A percentile compares a stretch with the other conserved stretches of the same genome.
Conservation (phyloP, 495 filamentous ascomycete species). For the Penicillium crystallinum region DNA sequence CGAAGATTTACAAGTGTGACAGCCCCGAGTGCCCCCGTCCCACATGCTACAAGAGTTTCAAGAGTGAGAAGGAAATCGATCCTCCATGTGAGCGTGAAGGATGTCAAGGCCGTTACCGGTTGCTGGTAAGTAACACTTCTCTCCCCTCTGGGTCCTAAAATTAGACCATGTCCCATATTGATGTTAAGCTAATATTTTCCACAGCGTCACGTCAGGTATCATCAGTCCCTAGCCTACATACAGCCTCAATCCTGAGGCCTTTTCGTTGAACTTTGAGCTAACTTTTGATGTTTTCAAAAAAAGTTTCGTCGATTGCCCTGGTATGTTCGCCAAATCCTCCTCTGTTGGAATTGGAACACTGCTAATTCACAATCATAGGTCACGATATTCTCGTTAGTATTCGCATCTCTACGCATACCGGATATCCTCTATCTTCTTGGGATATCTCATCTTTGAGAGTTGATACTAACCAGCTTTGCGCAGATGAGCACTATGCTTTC, state of each 20-base stretch:
- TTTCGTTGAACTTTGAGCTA: not conserved
- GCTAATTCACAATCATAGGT: conserved; percentile 27
- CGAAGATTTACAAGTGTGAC: conserved; percentile 99
- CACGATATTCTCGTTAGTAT: conserved; percentile 82
- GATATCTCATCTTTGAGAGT: not conserved
- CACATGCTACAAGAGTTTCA: conserved; percentile 93
- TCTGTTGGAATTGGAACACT: not conserved
- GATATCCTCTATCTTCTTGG: not conserved
- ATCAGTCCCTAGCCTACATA: not conserved
- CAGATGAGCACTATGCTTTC: conserved; percentile 98
- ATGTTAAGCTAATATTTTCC: conserved; percentile 1
- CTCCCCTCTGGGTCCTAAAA: not conserved
- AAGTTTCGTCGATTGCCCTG: conserved; percentile 91
- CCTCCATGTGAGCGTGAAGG: conserved; percentile 92
- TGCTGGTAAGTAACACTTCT: conserved; percentile 72
- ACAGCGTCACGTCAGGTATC: conserved; percentile 33
- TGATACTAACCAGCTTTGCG: conserved; percentile 3
- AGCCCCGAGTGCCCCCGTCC: conserved; percentile 85
- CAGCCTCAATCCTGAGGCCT: not conserved
- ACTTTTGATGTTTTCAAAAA: not conserved
- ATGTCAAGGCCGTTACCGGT: conserved; percentile 74
- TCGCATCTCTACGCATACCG: not conserved
- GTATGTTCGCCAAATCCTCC: conserved; percentile 1
- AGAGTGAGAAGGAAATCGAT: conserved; percentile 96
- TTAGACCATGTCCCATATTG: not conserved